Base-by-base conservation (phyloP, 2,329 filamentous ascomycete species). In the Apiospora kogelbergensis region DNA sequence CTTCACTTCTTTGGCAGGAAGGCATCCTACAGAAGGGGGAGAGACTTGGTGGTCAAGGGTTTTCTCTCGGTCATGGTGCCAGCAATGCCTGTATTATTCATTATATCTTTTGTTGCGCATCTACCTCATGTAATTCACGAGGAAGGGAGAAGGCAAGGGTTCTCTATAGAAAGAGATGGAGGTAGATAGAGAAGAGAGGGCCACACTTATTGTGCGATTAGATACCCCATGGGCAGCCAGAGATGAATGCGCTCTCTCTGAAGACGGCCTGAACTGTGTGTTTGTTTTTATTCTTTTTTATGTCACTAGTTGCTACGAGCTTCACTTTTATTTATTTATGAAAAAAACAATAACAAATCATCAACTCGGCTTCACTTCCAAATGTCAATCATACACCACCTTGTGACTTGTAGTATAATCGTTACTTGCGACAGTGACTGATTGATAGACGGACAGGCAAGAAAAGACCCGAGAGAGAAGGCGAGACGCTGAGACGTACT, bases 241-340 rank as follows among this genome's bases (percentile, higher is more conserved):
- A 60, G 53, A 60, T 37, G 53, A 60, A 60, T 37, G 53, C 53
- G 53, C 53, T 60, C 53, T 60, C 53, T 60, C 30, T 60, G 53
- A 37, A 60, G 30, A 37, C 30, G 53, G 53, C 53, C 53, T 60
- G 26, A 33, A n/a, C 7, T 57, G 48, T 57, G 26, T 57, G 26
- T 20, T 57, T 7, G 2, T 33, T 33, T 20, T 44, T 44, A 17
- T 44, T 44, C 20, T 60, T 60, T 60, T 60, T 60, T 60, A 60
- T 60, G 53, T 60, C 53, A 60, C 17, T 60, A 60, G 30, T 60
- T 22, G 22, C 37, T n/a, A 37, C 20, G 13, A 37, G 10, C 26
- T 22, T 20, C 1, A 22, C 3, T 13, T 60, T n/a, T 37, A 4
- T 20, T 37, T 2, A 37, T 6, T 37, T n/a, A 37, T n/a, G n/a